Evolutionary conservation across 164 flowering plant species (phyloP).

Genomic region (Berberis thunbergii): DNA sequence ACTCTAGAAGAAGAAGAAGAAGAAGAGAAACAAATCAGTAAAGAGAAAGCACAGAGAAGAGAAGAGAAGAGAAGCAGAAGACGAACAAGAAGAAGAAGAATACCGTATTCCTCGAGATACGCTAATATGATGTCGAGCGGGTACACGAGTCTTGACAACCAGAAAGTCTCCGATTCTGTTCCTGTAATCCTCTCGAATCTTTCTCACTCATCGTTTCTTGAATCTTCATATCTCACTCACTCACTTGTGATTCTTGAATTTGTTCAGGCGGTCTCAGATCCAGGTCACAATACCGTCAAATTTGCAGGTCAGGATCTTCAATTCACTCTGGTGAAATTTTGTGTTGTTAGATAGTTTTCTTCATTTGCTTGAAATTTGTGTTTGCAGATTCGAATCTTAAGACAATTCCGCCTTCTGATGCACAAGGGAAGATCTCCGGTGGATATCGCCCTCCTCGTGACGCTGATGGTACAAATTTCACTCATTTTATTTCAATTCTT

Average conservation of each 20-base stretch:
- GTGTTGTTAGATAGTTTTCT: background rate
- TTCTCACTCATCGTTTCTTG: background rate
- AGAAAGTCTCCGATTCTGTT: constrained; percentile 85
- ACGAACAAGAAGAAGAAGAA: background rate
- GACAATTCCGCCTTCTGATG: constrained; percentile 70
- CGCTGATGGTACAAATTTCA: constrained; percentile 60
- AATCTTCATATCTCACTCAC: constrained; percentile 12
- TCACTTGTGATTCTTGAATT: background rate
- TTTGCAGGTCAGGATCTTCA: constrained; percentile 29
- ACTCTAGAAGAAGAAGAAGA: background rate
- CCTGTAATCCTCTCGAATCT: constrained; percentile 37
- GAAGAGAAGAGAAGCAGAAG: too few species aligned
- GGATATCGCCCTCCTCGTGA: constrained; percentile 73
- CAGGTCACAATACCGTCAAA: constrained; percentile 54
- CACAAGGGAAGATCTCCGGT: constrained; percentile 79
- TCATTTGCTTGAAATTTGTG: background rate
- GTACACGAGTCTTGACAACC: constrained; percentile 69
- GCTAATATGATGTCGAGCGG: constrained; percentile 79
- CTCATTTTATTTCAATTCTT: background rate
- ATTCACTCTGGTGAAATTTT: background rate
- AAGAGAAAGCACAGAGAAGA: background rate
- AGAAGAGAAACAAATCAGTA: background rate
- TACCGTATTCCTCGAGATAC: constrained; percentile 1
- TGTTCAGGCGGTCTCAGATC: constrained; percentile 73
- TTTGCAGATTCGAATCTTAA: constrained; percentile 69